Percentiles rank a stretch among this genome's conserved stretches.
These are phyloP conservation scores for Trichoderma erinaceum DNA, from an alignment of 495 filamentous ascomycete species.

Conservation along the genomic window DNA sequence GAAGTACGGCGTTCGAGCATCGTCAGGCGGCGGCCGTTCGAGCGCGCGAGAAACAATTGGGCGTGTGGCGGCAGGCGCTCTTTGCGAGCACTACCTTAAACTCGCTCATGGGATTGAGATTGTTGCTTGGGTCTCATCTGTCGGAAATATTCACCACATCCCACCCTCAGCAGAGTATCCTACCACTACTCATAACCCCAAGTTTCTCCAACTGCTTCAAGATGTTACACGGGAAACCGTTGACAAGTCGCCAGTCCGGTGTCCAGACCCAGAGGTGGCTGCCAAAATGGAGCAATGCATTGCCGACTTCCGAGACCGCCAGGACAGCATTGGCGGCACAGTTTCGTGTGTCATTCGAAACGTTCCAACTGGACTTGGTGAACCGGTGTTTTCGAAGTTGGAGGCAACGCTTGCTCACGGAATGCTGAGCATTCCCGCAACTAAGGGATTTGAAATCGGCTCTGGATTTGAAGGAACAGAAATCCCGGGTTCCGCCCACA, in stretches of 20 bases:
- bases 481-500: slow-evolving; percentile 84
- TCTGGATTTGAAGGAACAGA: slow-evolving; percentile 88
- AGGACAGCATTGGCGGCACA: slow-evolving; percentile 92
- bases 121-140: slow-evolving; percentile 81
- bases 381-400: slow-evolving; percentile 94
- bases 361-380: slow-evolving; percentile 78
- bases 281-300: slow-evolving; percentile 74
- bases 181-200: slow-evolving; percentile 77
- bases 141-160: slow-evolving; percentile 78
- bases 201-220: slow-evolving; percentile 70
- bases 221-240: slow-evolving; percentile 71
- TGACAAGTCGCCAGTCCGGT: slow-evolving; percentile 81
- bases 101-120: slow-evolving; percentile 83
- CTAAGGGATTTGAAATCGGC: slow-evolving; percentile 95
- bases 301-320: slow-evolving; percentile 67
- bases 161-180: slow-evolving; percentile 30
- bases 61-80: slow-evolving; percentile 88
- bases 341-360: slow-evolving; percentile 96
- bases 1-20: slow-evolving; percentile 95
- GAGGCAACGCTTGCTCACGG: slow-evolving; percentile 91
- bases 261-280: slow-evolving; percentile 61
- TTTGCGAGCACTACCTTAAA: slow-evolving; percentile 87
- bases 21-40: slow-evolving; percentile 85
- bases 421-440: slow-evolving; percentile 95
- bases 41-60: slow-evolving; percentile 92